Base-by-base conservation (phyloP, 768 basidiomycete species). In the Neoboletus brunneissimus region DNA sequence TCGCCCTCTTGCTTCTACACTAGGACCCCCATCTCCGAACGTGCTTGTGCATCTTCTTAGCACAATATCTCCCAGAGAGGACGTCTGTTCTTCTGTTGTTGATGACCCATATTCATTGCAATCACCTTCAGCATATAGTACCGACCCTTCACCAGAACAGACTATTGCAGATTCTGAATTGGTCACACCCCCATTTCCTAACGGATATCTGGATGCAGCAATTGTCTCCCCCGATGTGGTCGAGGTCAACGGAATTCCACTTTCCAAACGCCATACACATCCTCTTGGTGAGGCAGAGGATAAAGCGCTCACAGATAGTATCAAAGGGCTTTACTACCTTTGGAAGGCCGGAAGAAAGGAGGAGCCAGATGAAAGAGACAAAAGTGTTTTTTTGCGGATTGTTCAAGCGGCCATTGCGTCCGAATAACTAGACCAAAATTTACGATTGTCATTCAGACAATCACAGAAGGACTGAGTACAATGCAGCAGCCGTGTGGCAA, bases 251-350 rank as follows among this genome's bases (percentile, higher is more conserved):
- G 59, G 54, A 11, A 37, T 51, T 20, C 25, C 65, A 23, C 48
- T 55, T 45, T 48, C 53, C 9, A 51, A 54, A 20, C 51, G n/a
- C 12, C 31, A 15, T 13, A 29, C 51, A 29, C 53, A 5, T 41
- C 29, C 25, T 41, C 41, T 38, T n/a, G 20, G 51, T 29, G 59
- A 50, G 13, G 63, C 66, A 47, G 71, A 61, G 20, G 74, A 77
- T 47, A 74, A 74, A 27, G 77, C 80, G 20, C 69, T 88, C 45
- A 76, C 73, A 40, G 78, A 81, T 37, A 76, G 79, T 32, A 78
- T 87, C 48, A 77, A 74, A 56, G 80, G 83, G 2, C 66, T 89
- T 40, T 87, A 82, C 67, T 73, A 67, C 29, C 76, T 88, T 22
- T 88, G 88, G 87, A 81, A 72, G 64, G 63, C 76, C 11, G 71